phyloP scores from a whole-genome alignment of 495 filamentous ascomycete species.

The Zalerion maritima region DNA sequence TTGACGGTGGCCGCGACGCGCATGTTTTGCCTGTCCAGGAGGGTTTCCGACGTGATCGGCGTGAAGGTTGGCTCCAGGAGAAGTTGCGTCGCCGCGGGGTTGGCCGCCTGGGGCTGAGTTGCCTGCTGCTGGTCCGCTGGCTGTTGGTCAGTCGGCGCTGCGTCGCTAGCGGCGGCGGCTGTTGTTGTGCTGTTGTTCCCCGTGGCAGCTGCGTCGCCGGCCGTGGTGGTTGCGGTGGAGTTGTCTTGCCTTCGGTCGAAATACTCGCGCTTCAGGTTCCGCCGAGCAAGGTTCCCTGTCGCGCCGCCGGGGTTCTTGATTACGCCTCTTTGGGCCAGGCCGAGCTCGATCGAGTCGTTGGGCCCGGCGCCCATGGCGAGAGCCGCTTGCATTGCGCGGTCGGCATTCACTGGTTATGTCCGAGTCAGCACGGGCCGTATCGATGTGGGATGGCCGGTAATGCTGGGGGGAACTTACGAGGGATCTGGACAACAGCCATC shows the following conservation, averaged over 20 bases:
- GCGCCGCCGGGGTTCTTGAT: conserved; percentile 14
- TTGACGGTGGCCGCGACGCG: conserved; percentile 10
- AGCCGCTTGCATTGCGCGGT: conserved; percentile 9
- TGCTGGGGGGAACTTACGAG: conserved; percentile 8
- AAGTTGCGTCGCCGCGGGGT: conserved; percentile 13
- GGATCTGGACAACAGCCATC: conserved; percentile 14
- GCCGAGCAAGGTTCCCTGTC: conserved; percentile 2
- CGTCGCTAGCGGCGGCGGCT: conserved; percentile 1
- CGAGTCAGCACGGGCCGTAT: too few species aligned
- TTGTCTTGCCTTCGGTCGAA: too few species aligned
- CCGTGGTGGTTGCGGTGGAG: conserved; percentile 1
- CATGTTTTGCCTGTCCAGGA: conserved; percentile 10
- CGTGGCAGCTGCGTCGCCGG: conserved; percentile 1
- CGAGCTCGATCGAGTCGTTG: conserved; percentile 6
- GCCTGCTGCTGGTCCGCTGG: background rate
- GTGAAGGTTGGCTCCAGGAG: conserved; percentile 15
- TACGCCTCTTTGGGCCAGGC: conserved; percentile 10
- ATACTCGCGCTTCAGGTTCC: background rate
- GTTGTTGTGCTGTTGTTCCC: conserved; percentile 2
- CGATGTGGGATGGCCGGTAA: background rate
- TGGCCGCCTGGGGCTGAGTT: conserved; percentile 1
- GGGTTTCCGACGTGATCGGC: conserved; percentile 8
- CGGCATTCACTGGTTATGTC: conserved; percentile 10
- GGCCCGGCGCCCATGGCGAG: conserved; percentile 9
- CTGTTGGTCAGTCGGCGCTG: background rate